Percentiles rank a stretch among this genome's conserved stretches.
Conservation (phyloP, 257 asterid species). For the Jaltomata sinuosa region DNA sequence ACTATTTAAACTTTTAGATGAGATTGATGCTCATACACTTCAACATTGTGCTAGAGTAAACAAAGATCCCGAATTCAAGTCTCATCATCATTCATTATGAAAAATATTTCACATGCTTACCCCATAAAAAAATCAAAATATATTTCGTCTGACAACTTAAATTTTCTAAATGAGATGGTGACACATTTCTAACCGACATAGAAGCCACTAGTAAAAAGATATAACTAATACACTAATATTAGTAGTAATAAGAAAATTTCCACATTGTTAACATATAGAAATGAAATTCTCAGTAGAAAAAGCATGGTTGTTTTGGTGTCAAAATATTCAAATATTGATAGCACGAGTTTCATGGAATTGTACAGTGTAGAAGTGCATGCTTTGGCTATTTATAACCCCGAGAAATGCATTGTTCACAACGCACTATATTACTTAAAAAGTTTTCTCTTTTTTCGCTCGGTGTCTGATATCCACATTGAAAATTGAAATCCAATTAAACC, state of each 20-base stretch:
- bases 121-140: too few species aligned
- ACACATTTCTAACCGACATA: not conserved
- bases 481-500: not conserved
- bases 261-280: not conserved
- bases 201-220: not conserved
- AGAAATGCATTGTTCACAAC: not conserved
- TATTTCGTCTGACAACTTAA: too few species aligned
- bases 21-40: too few species aligned
- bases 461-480: not conserved
- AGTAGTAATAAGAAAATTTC: not conserved
- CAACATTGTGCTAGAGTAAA: too few species aligned
- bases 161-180: not conserved
- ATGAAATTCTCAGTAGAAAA: not conserved
- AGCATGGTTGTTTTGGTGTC: not conserved
- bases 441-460: not conserved
- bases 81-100: too few species aligned
- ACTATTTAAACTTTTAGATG: too few species aligned
- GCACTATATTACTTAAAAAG: not conserved
- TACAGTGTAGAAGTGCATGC: not conserved
- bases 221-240: not conserved
- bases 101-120: too few species aligned
- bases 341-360: slow-evolving; percentile 5
- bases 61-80: too few species aligned
- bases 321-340: not conserved
- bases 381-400: slow-evolving; percentile 3